Conservation (phyloP, 306 rosid species). For the Prunus campanulata region DNA sequence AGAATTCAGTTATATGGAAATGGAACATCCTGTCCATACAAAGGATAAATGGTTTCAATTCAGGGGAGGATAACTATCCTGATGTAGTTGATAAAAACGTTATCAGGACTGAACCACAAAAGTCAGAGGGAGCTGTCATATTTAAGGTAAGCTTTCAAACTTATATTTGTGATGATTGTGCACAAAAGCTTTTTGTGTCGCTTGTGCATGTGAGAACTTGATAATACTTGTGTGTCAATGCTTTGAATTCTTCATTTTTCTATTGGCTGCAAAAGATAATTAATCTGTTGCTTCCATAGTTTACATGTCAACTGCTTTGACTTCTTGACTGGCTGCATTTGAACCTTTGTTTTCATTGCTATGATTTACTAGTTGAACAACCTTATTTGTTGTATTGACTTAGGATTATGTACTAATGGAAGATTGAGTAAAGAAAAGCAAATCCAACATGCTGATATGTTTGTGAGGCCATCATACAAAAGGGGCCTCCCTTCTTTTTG, state of each 20-base stretch:
- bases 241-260: neutral
- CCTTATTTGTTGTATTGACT: neutral
- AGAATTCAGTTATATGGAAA: conserved; percentile 16
- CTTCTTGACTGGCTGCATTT: neutral
- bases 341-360: neutral
- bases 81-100: conserved; percentile 24
- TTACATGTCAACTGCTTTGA: neutral
- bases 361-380: neutral
- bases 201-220: conserved; percentile 2
- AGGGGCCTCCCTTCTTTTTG: neutral
- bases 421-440: neutral
- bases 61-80: conserved; percentile 1
- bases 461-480: neutral
- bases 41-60: conserved; percentile 2
- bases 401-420: neutral
- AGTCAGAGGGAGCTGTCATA: conserved; percentile 14
- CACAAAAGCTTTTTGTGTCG: neutral
- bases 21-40: conserved; percentile 15
- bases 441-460: neutral
- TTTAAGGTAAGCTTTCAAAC: conserved; percentile 34
- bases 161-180: neutral
- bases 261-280: neutral
- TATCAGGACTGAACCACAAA: conserved; percentile 26
- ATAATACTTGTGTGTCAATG: neutral
- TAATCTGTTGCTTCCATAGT: neutral